Evolutionary conservation across 306 rosid species (phyloP), one percentile per base, ranked within the genome.

Genomic region (Vachellia collinsii): DNA sequence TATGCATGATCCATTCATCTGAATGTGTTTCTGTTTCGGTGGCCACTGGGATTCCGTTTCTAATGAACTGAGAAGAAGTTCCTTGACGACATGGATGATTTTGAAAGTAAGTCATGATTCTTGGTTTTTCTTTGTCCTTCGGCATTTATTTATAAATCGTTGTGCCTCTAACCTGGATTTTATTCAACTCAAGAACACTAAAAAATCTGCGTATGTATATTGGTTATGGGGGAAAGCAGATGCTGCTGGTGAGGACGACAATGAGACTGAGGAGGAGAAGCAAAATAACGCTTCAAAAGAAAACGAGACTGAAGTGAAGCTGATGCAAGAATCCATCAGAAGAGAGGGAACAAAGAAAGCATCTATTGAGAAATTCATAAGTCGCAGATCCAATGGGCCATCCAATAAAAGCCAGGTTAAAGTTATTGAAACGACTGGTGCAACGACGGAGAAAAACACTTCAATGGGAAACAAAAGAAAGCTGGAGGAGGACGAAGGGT

Each of bases 51-150:
- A 2, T 34, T 72, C 72, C 69, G 1, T 36, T 22, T 56, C 38
- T 22, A 11, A 10, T 61, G 38, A 34, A 77, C 63, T 64, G 50
- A 50, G 88, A 84, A 92, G 34, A 29, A 29, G 2, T 29, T 29
- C 34, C 34, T 29, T 29, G 34, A 29, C 34, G 34, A 29, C 34
- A 29, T 29, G 34, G 34, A 29, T 29, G 34, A 29, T 29, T 29
- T 29, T 29, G 34, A 29, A 29, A 29, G 94, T 92, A 81, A 92
- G 97, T 90, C 20, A 61, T 16, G 10, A 38, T 38, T 62, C 68
- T 34, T 25, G 63, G 34, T 29, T 29, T 29, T 59, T 59, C 10
- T 23, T 11, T 59, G 11, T 11, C 9, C 11, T 22, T 0, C 11
- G 36, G 8, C 59, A 7, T 3, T 56, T 5, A 56, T n/a, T n/a